phyloP scores from a whole-genome alignment of 2,329 filamentous ascomycete genomes.

The Knufia petricola region DNA sequence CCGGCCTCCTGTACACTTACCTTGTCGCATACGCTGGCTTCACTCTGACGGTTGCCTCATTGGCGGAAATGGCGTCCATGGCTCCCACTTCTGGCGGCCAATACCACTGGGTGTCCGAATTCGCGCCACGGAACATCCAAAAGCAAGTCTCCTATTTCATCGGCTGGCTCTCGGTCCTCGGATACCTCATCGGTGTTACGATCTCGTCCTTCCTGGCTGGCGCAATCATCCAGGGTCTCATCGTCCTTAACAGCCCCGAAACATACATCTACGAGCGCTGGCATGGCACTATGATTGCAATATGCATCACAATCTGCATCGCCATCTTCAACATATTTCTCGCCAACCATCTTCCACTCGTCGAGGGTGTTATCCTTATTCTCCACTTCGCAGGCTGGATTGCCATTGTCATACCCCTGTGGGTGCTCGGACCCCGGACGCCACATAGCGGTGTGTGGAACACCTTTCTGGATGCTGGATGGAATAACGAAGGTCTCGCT shows the following conservation, averaged over 20 bases:
- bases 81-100: conserved; percentile 27
- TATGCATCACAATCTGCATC: conserved; percentile 28
- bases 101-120: conserved; percentile 26
- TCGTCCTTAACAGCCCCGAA: conserved; percentile 33
- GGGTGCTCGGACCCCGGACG: conserved; percentile 32
- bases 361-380: conserved; percentile 32
- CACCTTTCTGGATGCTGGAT: conserved; percentile 28
- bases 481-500: conserved; percentile 26
- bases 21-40: conserved; percentile 41
- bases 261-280: conserved; percentile 32
- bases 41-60: conserved; percentile 32
- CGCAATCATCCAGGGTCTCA: conserved; percentile 35
- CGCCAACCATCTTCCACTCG: conserved; percentile 29
- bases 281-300: conserved; percentile 36
- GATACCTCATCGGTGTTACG: conserved; percentile 19
- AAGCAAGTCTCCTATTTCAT: conserved; percentile 25
- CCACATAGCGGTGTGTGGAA: conserved; percentile 29
- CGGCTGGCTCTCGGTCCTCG: conserved; percentile 23
- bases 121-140: conserved; percentile 24
- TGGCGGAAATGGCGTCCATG: conserved; percentile 45
- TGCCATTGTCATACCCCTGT: conserved; percentile 33
- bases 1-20: conserved; percentile 45
- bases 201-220: conserved; percentile 30
- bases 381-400: conserved; percentile 33
- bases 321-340: conserved; percentile 33